Conservation (phyloP, 2,329 filamentous ascomycete genomes). For the Neofusicoccum laricinum region DNA sequence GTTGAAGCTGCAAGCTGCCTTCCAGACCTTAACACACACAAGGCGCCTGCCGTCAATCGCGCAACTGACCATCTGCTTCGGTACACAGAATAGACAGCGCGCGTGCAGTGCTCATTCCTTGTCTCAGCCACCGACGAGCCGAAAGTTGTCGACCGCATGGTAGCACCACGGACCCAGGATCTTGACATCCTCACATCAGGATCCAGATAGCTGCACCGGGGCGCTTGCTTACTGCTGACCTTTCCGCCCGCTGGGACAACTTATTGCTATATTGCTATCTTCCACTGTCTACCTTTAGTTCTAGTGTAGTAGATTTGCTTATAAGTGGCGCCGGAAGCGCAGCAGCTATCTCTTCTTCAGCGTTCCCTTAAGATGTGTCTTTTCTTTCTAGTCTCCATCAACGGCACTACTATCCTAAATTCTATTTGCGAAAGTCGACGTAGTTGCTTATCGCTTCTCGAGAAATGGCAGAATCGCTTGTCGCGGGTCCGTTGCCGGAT, state of each 20-base stretch:
- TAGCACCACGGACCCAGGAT: background rate
- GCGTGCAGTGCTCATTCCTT: background rate
- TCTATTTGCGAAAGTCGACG: background rate
- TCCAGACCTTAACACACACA: background rate
- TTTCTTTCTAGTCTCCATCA: background rate
- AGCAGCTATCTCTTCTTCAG: background rate
- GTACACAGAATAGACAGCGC: background rate
- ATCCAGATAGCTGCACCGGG: background rate
- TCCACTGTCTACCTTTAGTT: background rate
- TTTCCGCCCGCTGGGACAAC: no score
- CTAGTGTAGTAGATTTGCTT: no score
- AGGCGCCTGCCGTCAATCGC: background rate
- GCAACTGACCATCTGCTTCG: background rate
- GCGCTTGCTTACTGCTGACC: no score
- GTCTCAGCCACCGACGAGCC: no score
- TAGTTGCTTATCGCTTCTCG: background rate
- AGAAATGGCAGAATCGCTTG: background rate
- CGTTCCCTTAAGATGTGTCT: background rate
- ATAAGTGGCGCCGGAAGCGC: background rate
- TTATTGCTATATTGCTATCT: background rate
- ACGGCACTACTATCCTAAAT: background rate
- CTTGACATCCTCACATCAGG: background rate
- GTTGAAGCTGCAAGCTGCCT: background rate
- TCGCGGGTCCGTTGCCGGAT: background rate
- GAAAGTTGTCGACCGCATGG: no score